Conservation (phyloP, 768 basidiomycete genomes). For the Boletus vinaceobasis region DNA sequence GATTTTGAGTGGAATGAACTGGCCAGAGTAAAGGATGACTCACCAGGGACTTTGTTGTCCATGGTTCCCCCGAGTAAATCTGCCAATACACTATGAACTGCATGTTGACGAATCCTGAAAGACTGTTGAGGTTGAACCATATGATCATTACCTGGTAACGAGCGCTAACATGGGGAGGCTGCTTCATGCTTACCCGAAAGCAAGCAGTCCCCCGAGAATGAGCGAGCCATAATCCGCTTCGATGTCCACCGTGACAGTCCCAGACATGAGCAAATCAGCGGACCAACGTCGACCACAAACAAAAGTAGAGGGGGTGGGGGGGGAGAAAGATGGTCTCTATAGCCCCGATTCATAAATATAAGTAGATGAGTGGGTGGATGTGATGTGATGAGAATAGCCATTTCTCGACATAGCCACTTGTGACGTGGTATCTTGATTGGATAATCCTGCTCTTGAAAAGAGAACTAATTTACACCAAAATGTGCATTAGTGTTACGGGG, state of each 20-base stretch:
- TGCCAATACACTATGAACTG: constrained; percentile 27
- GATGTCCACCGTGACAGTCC: neutral
- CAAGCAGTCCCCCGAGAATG: constrained; percentile 21
- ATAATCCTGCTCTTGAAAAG: too few species aligned
- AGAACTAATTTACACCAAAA: neutral
- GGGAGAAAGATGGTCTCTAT: neutral
- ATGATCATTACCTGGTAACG: neutral
- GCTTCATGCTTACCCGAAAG: constrained; percentile 13
- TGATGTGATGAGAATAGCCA: neutral
- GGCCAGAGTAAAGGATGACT: neutral
- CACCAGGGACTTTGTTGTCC: constrained; percentile 20
- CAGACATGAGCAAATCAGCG: constrained; percentile 2
- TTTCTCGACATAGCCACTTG: neutral
- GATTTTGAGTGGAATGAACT: too few species aligned
- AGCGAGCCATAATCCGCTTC: constrained; percentile 17
- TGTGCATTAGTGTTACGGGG: neutral
- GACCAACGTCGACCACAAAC: neutral
- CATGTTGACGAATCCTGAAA: constrained; percentile 27
- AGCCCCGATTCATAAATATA: constrained; percentile 1
- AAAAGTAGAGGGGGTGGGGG: neutral
- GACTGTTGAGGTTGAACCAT: constrained; percentile 5
- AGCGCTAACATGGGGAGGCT: neutral
- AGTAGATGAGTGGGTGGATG: neutral
- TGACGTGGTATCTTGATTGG: too few species aligned
- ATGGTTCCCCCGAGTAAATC: constrained; percentile 10